phyloP scores from a whole-genome alignment of 805 yeast genomes.

The Metschnikowia reukaufii region DNA sequence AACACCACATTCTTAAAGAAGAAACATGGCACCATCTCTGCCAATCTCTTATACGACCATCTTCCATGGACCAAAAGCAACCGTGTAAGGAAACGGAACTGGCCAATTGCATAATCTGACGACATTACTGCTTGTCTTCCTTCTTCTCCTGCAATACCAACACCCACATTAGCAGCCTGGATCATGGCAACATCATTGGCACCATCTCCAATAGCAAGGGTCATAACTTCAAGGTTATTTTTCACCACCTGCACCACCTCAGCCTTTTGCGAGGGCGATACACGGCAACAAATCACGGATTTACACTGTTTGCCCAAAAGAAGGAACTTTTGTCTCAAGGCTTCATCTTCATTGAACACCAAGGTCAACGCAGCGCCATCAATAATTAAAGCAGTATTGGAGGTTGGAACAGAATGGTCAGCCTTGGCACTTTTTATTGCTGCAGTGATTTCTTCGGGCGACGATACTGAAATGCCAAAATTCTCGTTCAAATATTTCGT shows the following conservation, averaged over 20 bases:
- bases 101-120: slow-evolving; percentile 83
- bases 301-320: slow-evolving; percentile 76
- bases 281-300: slow-evolving; percentile 83
- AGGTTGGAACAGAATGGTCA: slow-evolving; percentile 66
- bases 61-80: slow-evolving; percentile 76
- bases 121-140: slow-evolving; percentile 90
- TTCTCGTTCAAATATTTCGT: slow-evolving; percentile 48
- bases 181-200: slow-evolving; percentile 91
- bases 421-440: slow-evolving; percentile 54
- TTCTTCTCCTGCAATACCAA: slow-evolving; percentile 90
- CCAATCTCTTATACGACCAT: slow-evolving; percentile 80
- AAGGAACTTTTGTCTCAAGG: slow-evolving; percentile 50
- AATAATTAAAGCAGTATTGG: slow-evolving; percentile 66
- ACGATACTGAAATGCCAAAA: slow-evolving; percentile 55
- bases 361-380: slow-evolving; percentile 75
- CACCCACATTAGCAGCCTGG: slow-evolving; percentile 84
- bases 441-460: slow-evolving; percentile 33
- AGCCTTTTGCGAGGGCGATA: slow-evolving; percentile 85
- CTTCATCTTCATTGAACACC: slow-evolving; percentile 45
- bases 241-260: slow-evolving; percentile 80
- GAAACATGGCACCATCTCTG: slow-evolving; percentile 82
- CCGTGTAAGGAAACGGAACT: slow-evolving; percentile 68
- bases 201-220: slow-evolving; percentile 86
- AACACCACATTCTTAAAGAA: slow-evolving; percentile 78
- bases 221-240: slow-evolving; percentile 73